Base-by-base conservation (phyloP, 2,329 filamentous ascomycete genomes). In the Trichoderma sp. region DNA sequence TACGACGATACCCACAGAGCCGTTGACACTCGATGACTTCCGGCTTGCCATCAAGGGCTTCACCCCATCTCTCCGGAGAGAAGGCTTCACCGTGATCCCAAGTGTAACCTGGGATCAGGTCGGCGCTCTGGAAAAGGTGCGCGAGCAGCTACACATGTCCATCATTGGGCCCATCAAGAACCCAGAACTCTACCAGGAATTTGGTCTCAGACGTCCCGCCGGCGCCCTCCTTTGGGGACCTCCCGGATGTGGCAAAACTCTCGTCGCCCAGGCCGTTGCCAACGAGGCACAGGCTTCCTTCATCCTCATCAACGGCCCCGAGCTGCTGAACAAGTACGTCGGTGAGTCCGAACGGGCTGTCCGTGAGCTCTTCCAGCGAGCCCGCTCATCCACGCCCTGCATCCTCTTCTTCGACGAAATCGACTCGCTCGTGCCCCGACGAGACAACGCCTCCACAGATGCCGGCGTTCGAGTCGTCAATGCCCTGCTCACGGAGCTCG, bases 341-440 rank as follows among this genome's bases (percentile, higher is more conserved):
- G 96, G 96, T 75, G 96, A 99, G 82, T 97, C 93, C 7, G 96
- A 99, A 83, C 92, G 95, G 12, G 93, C 95, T 0, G 92, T 99
- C 1, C 91, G 96, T 26, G 94, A 97, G 80, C 92, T 98, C 0
- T 99, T 99, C 81, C 89, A 91, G 74, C 91, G 95, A 18, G 96
- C 96, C 1, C 89, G 95, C 66, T 92, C 92, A 1, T 95, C 92
- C 8, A 88, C 94, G 0, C 96, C 96, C 1, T 98, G 95, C 79
- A 94, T 99, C 70, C 91, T 99, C 72, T 98, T 99, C 87, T 98
- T 99, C 79, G 96, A 99, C 80, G 96, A 99, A 83, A 88, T 99
- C 67, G 96, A 99, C 81, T 95, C 96, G 1, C 85, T 99, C 3
- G 95, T 96, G 0, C 95, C 95, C 0, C 91, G 91, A 66, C 90